Percentiles rank a stretch among this genome's conserved stretches.
These are phyloP conservation scores for Lasiodiplodia citricola DNA, from an alignment of 2,329 filamentous ascomycete genomes.

Conservation along the genomic window DNA sequence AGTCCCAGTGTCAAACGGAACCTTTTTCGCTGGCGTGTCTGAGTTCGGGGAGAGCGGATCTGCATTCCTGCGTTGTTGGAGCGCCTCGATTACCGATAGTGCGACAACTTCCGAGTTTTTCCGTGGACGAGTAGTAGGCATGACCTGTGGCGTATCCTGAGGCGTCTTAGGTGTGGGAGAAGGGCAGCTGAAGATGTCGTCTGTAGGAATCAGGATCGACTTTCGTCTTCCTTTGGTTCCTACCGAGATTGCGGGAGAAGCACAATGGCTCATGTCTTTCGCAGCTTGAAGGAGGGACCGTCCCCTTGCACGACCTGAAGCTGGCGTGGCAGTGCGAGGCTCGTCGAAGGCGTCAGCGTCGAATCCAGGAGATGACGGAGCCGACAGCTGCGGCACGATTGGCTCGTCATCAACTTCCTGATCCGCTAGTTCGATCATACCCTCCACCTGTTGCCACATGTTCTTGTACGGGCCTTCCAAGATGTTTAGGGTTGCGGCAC, in stretches of 20 bases:
- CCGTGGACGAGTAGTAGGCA: conserved; percentile 51
- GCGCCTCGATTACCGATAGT: conserved; percentile 65
- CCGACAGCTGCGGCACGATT: conserved; percentile 57
- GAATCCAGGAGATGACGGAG: conserved; percentile 61
- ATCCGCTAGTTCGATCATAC: conserved; percentile 83
- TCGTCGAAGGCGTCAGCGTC: conserved; percentile 65
- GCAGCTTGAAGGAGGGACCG: conserved; percentile 14
- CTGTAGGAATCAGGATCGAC: conserved; percentile 39
- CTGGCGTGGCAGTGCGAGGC: conserved; percentile 28
- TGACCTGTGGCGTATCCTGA: conserved; percentile 37
- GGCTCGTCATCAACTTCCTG: conserved; percentile 67
- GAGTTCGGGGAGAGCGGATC: conserved; percentile 35
- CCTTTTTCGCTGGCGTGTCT: conserved; percentile 54
- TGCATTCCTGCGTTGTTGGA: conserved; percentile 56
- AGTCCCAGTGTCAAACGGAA: conserved; percentile 70
- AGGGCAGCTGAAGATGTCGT: conserved; percentile 45
- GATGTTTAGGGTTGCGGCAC: conserved; percentile 71
- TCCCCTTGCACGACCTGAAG: background rate
- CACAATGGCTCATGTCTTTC: conserved; percentile 12
- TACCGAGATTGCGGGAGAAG: conserved; percentile 8
- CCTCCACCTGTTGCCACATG: conserved; percentile 82
- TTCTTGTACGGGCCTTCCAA: conserved; percentile 63
- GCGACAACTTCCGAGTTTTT: conserved; percentile 64
- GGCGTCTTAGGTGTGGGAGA: conserved; percentile 36
- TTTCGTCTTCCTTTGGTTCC: conserved; percentile 32